Percentiles rank a stretch among this genome's conserved stretches.
These are phyloP conservation scores for Monosporascus sp. DNA, from an alignment of 2,329 filamentous ascomycete genomes.

Conservation along the genomic window DNA sequence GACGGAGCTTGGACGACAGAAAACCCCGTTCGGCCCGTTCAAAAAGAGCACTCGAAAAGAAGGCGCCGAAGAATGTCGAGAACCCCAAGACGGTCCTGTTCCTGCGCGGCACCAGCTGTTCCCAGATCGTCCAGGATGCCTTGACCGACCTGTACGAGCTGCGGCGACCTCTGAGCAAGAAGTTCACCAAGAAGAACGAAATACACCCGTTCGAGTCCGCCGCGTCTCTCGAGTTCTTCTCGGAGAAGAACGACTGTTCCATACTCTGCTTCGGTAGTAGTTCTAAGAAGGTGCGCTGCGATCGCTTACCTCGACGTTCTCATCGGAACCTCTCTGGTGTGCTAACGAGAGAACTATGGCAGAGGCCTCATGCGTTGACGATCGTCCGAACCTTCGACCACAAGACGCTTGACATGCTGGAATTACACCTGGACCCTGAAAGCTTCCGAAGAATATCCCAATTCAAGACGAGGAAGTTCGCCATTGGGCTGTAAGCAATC, in stretches of 20 bases:
- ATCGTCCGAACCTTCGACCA: conserved; percentile 76
- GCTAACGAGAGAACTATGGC: conserved; percentile 62
- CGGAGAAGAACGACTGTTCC: conserved; percentile 89
- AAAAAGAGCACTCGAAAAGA: conserved; percentile 90
- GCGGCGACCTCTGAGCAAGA: conserved; percentile 77
- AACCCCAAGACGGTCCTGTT: conserved; percentile 88
- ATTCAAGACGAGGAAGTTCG: conserved; percentile 71
- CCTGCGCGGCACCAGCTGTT: conserved; percentile 80
- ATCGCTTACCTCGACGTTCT: not conserved
- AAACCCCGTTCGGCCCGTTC: conserved; percentile 73
- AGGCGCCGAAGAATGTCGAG: conserved; percentile 81
- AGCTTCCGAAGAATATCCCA: conserved; percentile 64
- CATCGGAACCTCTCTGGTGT: not conserved
- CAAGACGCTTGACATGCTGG: conserved; percentile 91
- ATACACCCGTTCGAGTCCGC: conserved; percentile 93
- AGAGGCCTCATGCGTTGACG: conserved; percentile 87
- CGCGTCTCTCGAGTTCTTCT: conserved; percentile 87
- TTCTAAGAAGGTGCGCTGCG: conserved; percentile 66
- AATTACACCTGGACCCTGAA: conserved; percentile 75
- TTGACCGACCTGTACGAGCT: conserved; percentile 80
- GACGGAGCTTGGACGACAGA: conserved; percentile 25
- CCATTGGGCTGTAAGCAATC: conserved; percentile 57
- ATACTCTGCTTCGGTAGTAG: conserved; percentile 78
- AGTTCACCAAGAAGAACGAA: conserved; percentile 95
- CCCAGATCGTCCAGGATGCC: conserved; percentile 75